phyloP scores from a whole-genome alignment of 495 filamentous ascomycete genomes.

The Penicillium pancosmium region DNA sequence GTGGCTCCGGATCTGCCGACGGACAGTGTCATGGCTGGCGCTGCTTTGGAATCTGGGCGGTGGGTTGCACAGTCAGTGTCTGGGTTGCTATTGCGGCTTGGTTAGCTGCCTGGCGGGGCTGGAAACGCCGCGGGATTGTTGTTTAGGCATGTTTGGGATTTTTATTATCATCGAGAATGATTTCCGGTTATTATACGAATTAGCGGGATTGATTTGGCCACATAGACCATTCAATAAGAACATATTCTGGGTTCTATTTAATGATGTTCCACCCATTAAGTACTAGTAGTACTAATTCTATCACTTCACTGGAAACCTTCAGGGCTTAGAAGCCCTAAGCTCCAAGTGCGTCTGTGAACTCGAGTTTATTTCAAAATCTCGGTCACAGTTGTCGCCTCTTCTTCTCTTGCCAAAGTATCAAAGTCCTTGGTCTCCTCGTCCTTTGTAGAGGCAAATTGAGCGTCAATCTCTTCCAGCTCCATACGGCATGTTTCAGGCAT shows the following conservation, averaged over 20 bases:
- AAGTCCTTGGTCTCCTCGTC: not conserved
- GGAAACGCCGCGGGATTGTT: slow-evolving; percentile 75
- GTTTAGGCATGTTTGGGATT: slow-evolving; percentile 52
- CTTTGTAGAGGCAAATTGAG: not conserved
- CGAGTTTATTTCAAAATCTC: not conserved
- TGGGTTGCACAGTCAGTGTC: slow-evolving; percentile 66
- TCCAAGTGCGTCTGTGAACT: no score
- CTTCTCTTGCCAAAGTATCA: not conserved
- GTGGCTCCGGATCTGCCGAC: slow-evolving; percentile 31
- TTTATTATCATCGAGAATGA: slow-evolving; percentile 1
- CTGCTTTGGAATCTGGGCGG: slow-evolving; percentile 89
- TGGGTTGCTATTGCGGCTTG: slow-evolving; percentile 77
- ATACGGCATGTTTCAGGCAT: slow-evolving; percentile 18
- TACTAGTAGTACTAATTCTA: no score
- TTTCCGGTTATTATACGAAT: not conserved
- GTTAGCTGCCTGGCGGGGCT: slow-evolving; percentile 82
- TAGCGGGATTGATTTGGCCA: not conserved
- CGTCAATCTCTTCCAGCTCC: slow-evolving; percentile 23
- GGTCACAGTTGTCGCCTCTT: not conserved
- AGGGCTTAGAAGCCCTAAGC: no score
- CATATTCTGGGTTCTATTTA: no score
- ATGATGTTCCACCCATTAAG: no score
- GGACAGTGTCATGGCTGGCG: slow-evolving; percentile 65
- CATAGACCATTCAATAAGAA: no score
- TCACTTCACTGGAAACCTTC: no score